phyloP scores from a whole-genome alignment of 352 stramenopile species.

The Nothophytophthora sp. region DNA sequence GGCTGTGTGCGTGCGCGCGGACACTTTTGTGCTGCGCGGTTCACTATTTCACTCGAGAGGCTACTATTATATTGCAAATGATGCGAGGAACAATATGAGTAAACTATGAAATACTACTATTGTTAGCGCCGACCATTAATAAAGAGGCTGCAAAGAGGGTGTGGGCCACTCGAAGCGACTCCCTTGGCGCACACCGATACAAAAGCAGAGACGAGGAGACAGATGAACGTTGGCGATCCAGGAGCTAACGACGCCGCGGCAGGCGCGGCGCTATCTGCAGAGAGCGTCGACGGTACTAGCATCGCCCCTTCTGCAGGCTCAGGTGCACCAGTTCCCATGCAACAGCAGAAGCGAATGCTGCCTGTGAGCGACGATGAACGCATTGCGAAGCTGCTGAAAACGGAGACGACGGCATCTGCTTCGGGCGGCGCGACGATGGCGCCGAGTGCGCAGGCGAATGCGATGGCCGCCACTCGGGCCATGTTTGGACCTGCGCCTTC shows the following conservation, averaged over 20 bases:
- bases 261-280: constrained; percentile 1
- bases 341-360: constrained; percentile 26
- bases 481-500: constrained; percentile 20
- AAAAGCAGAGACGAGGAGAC: constrained; percentile 7
- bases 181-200: constrained; percentile 6
- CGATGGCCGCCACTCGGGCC: constrained; percentile 24
- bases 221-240: constrained; percentile 22
- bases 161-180: constrained; percentile 10
- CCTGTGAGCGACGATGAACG: constrained; percentile 23
- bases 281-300: neutral
- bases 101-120: neutral
- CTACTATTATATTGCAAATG: too few species aligned
- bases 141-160: neutral
- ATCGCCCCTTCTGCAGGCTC: too few species aligned
- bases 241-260: neutral
- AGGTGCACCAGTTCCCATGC: too few species aligned
- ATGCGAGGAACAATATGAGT: too few species aligned
- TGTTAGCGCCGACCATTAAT: neutral
- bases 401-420: constrained; percentile 9
- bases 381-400: constrained; percentile 33
- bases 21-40: too few species aligned
- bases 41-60: too few species aligned
- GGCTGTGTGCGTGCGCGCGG: too few species aligned
- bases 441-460: constrained; percentile 13
- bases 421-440: neutral